These are phyloP conservation scores for Tarenaya hassleriana DNA, from an alignment of 345 rosid species.

Conservation along the genomic window DNA sequence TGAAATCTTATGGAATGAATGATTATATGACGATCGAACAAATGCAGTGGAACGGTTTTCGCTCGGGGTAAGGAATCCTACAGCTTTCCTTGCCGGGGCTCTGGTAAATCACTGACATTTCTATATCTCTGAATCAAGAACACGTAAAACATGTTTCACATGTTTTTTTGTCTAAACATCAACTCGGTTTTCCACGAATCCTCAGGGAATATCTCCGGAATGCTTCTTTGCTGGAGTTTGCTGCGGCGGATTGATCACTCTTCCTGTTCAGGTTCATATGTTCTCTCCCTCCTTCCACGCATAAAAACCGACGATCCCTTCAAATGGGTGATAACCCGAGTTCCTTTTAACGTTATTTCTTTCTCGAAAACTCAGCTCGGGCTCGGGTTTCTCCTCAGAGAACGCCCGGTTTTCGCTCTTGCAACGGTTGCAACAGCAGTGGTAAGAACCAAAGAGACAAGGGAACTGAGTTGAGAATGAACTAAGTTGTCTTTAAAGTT, in stretches of 20 bases:
- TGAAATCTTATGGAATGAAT: too few relatives aligned
- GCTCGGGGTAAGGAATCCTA: slow-evolving; percentile 79
- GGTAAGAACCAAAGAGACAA: slow-evolving; percentile 35
- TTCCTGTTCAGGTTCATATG: slow-evolving; percentile 59
- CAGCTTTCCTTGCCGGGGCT: slow-evolving; percentile 75
- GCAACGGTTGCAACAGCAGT: slow-evolving; percentile 77
- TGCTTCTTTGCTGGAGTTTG: slow-evolving; percentile 92
- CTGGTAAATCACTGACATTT: slow-evolving; percentile 44
- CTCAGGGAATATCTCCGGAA: slow-evolving; percentile 82
- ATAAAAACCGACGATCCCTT: too few relatives aligned
- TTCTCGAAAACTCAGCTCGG: slow-evolving; percentile 40
- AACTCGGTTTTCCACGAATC: too few relatives aligned
- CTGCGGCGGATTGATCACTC: slow-evolving; percentile 81
- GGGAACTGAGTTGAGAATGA: neutral
- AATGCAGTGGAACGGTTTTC: slow-evolving; percentile 89
- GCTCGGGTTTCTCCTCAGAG: slow-evolving; percentile 68
- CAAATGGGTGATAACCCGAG: too few relatives aligned
- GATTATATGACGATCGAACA: slow-evolving; percentile 1
- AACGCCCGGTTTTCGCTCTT: slow-evolving; percentile 64
- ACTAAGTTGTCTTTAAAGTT: slow-evolving; percentile 6
- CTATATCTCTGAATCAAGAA: too few relatives aligned
- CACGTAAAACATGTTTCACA: neutral
- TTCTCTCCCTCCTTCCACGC: neutral
- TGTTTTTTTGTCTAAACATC: too few relatives aligned
- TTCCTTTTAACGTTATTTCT: too few relatives aligned